These are phyloP conservation scores for Litchi chinensis DNA, from an alignment of 345 rosid genomes.

Conservation along the genomic window DNA sequence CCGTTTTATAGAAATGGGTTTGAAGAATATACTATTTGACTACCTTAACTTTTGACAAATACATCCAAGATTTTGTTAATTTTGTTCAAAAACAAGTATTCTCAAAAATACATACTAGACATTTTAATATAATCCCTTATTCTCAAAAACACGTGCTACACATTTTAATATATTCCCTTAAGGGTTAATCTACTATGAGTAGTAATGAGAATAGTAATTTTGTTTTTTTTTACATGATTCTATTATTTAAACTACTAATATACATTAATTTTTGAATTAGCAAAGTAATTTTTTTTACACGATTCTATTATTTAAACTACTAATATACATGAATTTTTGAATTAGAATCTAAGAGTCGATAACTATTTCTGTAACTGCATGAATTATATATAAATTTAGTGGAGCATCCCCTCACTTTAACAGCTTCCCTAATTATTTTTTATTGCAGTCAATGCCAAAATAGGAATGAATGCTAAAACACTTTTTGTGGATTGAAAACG, in stretches of 20 bases:
- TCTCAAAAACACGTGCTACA: not conserved
- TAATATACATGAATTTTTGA: not conserved
- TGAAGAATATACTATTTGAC: no score
- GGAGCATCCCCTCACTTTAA: not conserved
- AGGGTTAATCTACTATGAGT: no score
- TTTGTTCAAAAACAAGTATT: not conserved
- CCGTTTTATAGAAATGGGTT: no score
- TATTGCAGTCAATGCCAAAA: not conserved
- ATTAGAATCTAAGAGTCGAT: not conserved
- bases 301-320: not conserved
- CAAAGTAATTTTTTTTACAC: no score
- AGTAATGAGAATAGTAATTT: no score
- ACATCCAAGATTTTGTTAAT: no score
- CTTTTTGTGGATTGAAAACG: not conserved
- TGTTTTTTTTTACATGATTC: no score
- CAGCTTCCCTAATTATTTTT: not conserved
- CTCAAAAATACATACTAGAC: not conserved
- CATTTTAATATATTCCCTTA: no score
- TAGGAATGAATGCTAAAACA: not conserved
- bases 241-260: no score
- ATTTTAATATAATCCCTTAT: no score
- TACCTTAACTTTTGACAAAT: no score
- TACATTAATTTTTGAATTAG: not conserved
- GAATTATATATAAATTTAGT: not conserved
- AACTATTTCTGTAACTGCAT: not conserved